These are phyloP conservation scores for Cucurbitaria berberidis DNA, from an alignment of 2,329 filamentous ascomycete genomes.

Conservation along the genomic window DNA sequence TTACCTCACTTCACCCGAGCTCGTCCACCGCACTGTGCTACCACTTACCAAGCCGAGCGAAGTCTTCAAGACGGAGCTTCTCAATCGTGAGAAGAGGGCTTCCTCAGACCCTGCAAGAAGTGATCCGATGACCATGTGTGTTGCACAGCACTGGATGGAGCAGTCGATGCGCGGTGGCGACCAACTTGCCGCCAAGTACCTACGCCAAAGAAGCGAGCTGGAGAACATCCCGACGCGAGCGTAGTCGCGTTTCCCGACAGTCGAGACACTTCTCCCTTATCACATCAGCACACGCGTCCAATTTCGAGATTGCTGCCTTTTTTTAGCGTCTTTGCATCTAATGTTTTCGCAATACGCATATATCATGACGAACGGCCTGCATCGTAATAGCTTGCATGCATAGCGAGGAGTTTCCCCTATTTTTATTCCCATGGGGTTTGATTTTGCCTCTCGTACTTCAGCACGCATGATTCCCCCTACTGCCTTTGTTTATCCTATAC, in stretches of 20 bases:
- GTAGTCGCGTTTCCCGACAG: slow-evolving; percentile 4
- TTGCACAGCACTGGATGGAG: slow-evolving; percentile 98
- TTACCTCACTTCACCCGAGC: slow-evolving; percentile 89
- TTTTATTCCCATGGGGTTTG: background rate
- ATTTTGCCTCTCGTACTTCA: slow-evolving; percentile 4
- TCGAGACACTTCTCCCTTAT: background rate
- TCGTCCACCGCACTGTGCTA: slow-evolving; percentile 77
- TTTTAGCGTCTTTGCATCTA: slow-evolving; percentile 12
- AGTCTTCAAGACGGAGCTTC: slow-evolving; percentile 87
- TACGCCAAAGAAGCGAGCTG: slow-evolving; percentile 73
- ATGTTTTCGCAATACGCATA: slow-evolving; percentile 16
- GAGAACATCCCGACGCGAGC: slow-evolving; percentile 60
- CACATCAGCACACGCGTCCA: background rate
- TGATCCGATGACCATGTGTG: slow-evolving; percentile 88
- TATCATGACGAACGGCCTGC: slow-evolving; percentile 11
- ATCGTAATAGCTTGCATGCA: slow-evolving; percentile 28
- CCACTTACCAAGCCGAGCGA: slow-evolving; percentile 85
- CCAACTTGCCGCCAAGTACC: slow-evolving; percentile 78
- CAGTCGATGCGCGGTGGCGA: slow-evolving; percentile 85
- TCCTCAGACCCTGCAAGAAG: slow-evolving; percentile 68
- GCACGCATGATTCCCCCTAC: slow-evolving; percentile 26
- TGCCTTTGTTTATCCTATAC: slow-evolving; percentile 10
- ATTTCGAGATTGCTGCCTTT: slow-evolving; percentile 1
- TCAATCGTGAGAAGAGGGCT: slow-evolving; percentile 66
- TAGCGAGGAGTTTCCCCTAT: slow-evolving; percentile 34